Percentiles rank a stretch among this genome's conserved stretches.
Evolutionary conservation across 768 basidiomycete genomes (phyloP).

Genomic region (Pholiota conissans): DNA sequence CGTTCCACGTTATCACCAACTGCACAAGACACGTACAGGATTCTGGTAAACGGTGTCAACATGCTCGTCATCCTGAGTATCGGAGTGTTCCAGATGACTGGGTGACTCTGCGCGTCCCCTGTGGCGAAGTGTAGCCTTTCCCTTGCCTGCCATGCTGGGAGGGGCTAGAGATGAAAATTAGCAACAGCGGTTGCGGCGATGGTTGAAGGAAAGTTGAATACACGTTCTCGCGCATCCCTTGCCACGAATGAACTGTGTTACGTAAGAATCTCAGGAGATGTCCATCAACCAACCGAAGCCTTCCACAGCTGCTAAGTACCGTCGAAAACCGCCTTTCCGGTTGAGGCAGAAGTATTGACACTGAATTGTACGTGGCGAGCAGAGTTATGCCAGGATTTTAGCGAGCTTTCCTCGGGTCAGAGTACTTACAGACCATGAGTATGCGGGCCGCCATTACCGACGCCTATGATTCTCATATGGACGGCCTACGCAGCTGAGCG

Average conservation of each 20-base stretch:
- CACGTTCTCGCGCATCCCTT: conserved; percentile 1
- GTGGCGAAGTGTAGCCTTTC: conserved; percentile 23
- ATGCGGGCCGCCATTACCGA: neutral
- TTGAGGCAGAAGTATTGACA: neutral
- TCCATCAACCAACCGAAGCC: neutral
- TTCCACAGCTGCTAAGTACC: neutral
- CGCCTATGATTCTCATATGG: too few relatives aligned
- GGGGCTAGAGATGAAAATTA: conserved; percentile 19
- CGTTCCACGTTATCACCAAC: neutral
- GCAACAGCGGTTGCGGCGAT: conserved; percentile 7
- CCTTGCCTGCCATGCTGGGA: conserved; percentile 32
- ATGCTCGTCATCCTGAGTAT: conserved; percentile 54
- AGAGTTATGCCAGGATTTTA: conserved; percentile 2
- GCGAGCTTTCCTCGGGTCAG: conserved; percentile 4
- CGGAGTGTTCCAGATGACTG: conserved; percentile 23
- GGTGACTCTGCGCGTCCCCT: conserved; percentile 19
- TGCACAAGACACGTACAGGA: conserved; percentile 38
- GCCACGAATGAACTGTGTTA: conserved; percentile 20
- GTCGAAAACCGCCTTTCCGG: neutral
- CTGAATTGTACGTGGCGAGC: neutral
- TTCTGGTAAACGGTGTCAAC: conserved; percentile 47
- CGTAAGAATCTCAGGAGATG: conserved; percentile 12
- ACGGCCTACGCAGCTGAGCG: too few relatives aligned
- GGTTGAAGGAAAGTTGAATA: conserved; percentile 11
- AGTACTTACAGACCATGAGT: neutral